These are phyloP conservation scores for Stenocarpella maydis DNA, from an alignment of 2,329 filamentous ascomycete species.

Conservation along the genomic window DNA sequence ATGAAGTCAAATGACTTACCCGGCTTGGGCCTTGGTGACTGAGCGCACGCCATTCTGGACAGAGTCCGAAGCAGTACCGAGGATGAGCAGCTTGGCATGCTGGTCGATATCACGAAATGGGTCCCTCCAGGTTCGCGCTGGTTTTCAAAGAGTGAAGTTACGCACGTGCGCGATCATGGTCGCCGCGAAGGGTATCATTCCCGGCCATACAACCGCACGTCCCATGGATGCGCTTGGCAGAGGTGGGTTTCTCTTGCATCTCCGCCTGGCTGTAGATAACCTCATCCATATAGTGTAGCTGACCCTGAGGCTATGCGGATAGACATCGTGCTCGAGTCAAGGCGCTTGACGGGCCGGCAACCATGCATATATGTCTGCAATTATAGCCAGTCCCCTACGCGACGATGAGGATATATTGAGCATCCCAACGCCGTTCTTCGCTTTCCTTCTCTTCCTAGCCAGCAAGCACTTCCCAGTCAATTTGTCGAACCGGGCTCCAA, in stretches of 20 bases:
- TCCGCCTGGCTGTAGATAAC: conserved; percentile 16
- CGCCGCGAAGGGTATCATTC: conserved; percentile 17
- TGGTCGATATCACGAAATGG: accelerated
- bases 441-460: not conserved
- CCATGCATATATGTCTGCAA: not conserved
- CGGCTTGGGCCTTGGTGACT: not conserved
- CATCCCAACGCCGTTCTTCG: not conserved
- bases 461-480: not conserved
- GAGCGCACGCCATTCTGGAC: not conserved
- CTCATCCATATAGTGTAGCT: not conserved
- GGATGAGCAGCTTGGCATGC: no score
- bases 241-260: conserved; percentile 7
- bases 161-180: not conserved
- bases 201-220: conserved; percentile 23
- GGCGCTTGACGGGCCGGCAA: not conserved
- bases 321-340: conserved; percentile 25
- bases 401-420: not conserved
- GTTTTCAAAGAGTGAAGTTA: not conserved
- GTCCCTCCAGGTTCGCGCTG: not conserved
- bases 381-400: not conserved
- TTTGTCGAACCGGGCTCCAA: not conserved
- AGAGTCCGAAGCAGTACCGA: not conserved
- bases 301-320: not conserved
- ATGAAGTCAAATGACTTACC: no score
- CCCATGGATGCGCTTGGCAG: not conserved